A percentile compares a stretch with the other conserved stretches of the same genome.
phyloP scores from a whole-genome alignment of 2,329 filamentous ascomycete genomes.

The Pyricularia pennisetigena region DNA sequence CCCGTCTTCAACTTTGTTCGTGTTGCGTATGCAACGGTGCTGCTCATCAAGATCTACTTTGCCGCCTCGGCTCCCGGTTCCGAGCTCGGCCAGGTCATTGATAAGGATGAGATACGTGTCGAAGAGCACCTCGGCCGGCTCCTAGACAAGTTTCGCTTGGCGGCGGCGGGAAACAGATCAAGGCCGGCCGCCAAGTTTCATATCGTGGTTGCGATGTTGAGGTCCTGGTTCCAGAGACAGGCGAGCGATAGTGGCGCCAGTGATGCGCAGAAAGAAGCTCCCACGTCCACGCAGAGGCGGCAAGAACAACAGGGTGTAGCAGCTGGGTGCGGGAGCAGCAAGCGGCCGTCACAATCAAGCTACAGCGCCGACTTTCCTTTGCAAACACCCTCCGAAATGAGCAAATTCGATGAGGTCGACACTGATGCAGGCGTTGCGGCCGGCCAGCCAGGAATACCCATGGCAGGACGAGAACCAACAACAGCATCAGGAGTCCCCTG shows the following conservation, averaged over 20 bases:
- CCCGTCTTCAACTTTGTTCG: conserved; percentile 65
- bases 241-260: not conserved
- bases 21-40: conserved; percentile 60
- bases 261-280: not conserved
- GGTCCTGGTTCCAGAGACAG: conserved; percentile 54
- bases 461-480: conserved; percentile 6
- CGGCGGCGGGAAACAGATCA: conserved; percentile 53
- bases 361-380: conserved; percentile 37
- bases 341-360: conserved; percentile 8
- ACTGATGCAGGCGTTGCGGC: not conserved
- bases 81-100: conserved; percentile 60
- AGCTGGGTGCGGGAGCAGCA: not conserved
- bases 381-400: conserved; percentile 46
- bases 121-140: conserved; percentile 59
- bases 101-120: conserved; percentile 56
- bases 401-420: conserved; percentile 24
- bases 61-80: conserved; percentile 53
- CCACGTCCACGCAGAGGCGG: not conserved
- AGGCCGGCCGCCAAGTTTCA: conserved; percentile 61
- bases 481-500: conserved; percentile 9
- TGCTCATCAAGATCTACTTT: conserved; percentile 66
- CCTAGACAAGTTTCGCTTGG: conserved; percentile 55
- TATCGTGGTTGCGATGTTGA: conserved; percentile 60
- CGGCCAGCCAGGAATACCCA: not conserved
- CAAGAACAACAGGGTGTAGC: too few species aligned